Evolutionary conservation across 768 basidiomycete species (phyloP), one percentile per base, ranked within the genome.

Genomic region (Calocera viscosa): DNA sequence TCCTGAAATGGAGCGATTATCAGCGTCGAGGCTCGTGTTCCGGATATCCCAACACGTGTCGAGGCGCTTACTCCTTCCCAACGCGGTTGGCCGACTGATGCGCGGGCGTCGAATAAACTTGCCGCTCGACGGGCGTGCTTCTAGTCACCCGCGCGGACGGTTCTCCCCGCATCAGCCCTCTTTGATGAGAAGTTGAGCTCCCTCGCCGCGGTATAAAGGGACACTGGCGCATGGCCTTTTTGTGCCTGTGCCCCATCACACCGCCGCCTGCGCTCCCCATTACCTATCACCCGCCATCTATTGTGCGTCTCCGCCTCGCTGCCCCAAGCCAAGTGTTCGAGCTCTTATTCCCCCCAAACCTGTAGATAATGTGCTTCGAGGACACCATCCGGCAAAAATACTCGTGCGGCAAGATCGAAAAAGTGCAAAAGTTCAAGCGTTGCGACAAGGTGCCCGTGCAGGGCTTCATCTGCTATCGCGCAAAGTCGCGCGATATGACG

Each of bases 401-500:
- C 22, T 7, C 7, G 14, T 60, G 53, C 53, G 53, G 53, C 14
- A 16, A 26, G 53, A 32, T 60, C 53, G 53, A 28, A 16, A 26
- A 26, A 10, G 53, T 60, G 14, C 53, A 28, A 32, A 26, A 16
- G 14, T 60, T 60, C 30, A 32, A 26, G 53, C 53, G 53, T 16
- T 60, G 53, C 53, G 53, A 60, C 26, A 32, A 60, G 22, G 53
- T 60, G 26, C 53, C 53, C 53, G 26, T 28, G 26, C 53, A 60
- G 14, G 53, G 53, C 53, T 60, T 60, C 30, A 60, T 60, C 53
- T 60, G 53, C 53, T 60, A 60, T 19, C 53, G 53, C 14, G 53
- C 53, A 60, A 60, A 60, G 22, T 60, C 53, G 5, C 24, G 53
- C 14, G 53, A 60, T 30, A 26, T 60, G 26, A 60, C 53, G 5